phyloP scores from a whole-genome alignment of 1,284 basidiomycete species.

The Somion occarium region DNA sequence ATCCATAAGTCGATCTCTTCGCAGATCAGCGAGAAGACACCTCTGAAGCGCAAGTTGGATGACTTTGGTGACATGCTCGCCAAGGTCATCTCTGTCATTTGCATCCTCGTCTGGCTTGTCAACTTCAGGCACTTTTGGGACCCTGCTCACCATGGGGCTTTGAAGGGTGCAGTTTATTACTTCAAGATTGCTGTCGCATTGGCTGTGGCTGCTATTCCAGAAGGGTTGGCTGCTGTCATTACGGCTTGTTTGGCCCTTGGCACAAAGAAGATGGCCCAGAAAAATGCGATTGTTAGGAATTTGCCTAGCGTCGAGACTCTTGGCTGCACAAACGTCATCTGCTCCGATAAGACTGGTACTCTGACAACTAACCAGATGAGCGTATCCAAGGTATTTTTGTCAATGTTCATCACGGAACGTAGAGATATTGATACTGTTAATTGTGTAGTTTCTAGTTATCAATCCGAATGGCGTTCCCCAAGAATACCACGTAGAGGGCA shows the following conservation, averaged over 20 bases:
- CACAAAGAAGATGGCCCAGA: slow-evolving; percentile 97
- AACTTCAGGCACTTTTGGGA: slow-evolving; percentile 94
- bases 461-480: slow-evolving; percentile 50
- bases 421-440: not conserved
- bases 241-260: slow-evolving; percentile 95
- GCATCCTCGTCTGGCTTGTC: slow-evolving; percentile 93
- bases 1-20: slow-evolving; percentile 92
- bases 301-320: slow-evolving; percentile 95
- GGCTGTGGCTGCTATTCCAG: slow-evolving; percentile 94
- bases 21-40: slow-evolving; percentile 90
- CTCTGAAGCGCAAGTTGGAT: slow-evolving; percentile 91
- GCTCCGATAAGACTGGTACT: slow-evolving; percentile 96
- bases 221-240: slow-evolving; percentile 93
- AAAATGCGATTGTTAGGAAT: slow-evolving; percentile 94
- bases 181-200: slow-evolving; percentile 97
- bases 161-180: slow-evolving; percentile 95
- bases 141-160: slow-evolving; percentile 80
- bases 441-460: slow-evolving; percentile 67
- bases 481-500: slow-evolving; percentile 83
- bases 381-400: slow-evolving; percentile 66
- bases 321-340: slow-evolving; percentile 95
- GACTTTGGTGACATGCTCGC: slow-evolving; percentile 95
- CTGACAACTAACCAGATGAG: slow-evolving; percentile 97
- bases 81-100: slow-evolving; percentile 94
- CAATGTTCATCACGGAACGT: too few species aligned